Conservation (phyloP, 495 filamentous ascomycete genomes). For the Achaetomiella virescens region DNA sequence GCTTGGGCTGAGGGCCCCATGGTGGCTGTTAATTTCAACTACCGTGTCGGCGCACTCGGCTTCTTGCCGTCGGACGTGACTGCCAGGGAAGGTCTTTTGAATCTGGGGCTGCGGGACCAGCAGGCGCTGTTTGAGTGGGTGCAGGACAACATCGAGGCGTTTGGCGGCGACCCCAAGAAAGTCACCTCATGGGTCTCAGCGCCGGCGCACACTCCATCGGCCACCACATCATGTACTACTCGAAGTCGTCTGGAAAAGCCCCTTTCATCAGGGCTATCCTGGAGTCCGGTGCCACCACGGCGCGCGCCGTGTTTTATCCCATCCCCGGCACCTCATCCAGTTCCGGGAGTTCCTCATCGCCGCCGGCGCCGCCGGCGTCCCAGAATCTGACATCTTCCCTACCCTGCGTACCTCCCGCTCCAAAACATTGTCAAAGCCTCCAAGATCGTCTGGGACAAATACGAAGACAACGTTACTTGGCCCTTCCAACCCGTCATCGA, state of each 20-base stretch:
- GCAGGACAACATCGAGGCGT: conserved; percentile 49
- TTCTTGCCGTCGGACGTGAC: conserved; percentile 53
- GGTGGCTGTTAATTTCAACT: conserved; percentile 61
- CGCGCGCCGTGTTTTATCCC: conserved; percentile 54
- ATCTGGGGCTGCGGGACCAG: conserved; percentile 67
- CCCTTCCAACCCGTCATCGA: conserved; percentile 66
- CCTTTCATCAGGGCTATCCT: conserved; percentile 59
- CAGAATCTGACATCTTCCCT: conserved; percentile 43
- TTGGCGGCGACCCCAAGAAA: conserved; percentile 57
- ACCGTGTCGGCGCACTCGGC: conserved; percentile 61
- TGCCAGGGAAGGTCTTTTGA: conserved; percentile 52
- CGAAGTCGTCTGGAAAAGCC: conserved; percentile 21
- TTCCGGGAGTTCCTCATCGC: conserved; percentile 51
- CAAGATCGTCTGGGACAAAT: conserved; percentile 46
- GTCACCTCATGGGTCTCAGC: conserved; percentile 63
- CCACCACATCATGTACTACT: conserved; percentile 56
- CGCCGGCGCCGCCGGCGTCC: conserved; percentile 35
- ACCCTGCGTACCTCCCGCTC: conserved; percentile 47
- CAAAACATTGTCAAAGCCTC: conserved; percentile 43
- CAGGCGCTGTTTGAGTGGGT: conserved; percentile 60
- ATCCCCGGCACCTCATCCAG: conserved; percentile 53
- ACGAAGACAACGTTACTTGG: conserved; percentile 53
- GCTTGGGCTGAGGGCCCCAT: conserved; percentile 48
- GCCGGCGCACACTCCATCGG: conserved; percentile 67
- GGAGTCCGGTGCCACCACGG: conserved; percentile 57